Evolutionary conservation across 495 filamentous ascomycete species (phyloP).

Genomic region (Neurospora sp.): DNA sequence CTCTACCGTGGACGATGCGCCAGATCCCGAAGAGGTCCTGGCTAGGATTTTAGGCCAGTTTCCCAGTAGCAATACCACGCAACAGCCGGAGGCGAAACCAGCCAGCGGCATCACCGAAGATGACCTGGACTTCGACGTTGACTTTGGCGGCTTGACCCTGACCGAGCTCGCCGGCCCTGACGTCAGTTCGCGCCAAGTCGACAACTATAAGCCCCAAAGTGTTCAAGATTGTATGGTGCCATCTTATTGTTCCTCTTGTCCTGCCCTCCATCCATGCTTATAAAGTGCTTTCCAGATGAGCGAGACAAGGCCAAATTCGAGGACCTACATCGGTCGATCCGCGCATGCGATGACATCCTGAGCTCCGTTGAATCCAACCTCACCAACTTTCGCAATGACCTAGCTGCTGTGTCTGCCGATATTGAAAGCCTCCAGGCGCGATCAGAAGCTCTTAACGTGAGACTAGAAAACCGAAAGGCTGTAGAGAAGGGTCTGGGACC

Average conservation of each 20-base stretch:
- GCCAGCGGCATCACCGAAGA: constrained; percentile 29
- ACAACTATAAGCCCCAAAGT: constrained; percentile 54
- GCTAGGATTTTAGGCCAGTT: constrained; percentile 55
- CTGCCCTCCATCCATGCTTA: constrained; percentile 19
- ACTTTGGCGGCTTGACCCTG: constrained; percentile 68
- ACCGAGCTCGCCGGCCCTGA: constrained; percentile 53
- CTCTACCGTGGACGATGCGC: constrained; percentile 41
- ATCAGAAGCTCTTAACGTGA: constrained; percentile 73
- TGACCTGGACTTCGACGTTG: constrained; percentile 47
- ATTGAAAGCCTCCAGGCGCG: constrained; percentile 87
- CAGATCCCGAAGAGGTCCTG: constrained; percentile 67
- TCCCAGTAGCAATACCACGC: constrained; percentile 6
- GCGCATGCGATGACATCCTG: constrained; percentile 85
- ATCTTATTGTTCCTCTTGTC: constrained; percentile 7
- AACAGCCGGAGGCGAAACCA: not conserved
- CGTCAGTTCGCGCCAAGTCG: constrained; percentile 25
- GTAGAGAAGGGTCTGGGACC: constrained; percentile 86
- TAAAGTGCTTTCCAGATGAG: constrained; percentile 48
- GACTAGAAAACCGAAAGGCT: constrained; percentile 76
- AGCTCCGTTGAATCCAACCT: constrained; percentile 87
- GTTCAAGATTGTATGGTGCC: constrained; percentile 60
- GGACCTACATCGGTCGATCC: constrained; percentile 81
- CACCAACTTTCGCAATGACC: constrained; percentile 82
- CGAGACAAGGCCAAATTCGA: constrained; percentile 81
- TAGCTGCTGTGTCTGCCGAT: constrained; percentile 83